Percentiles rank a stretch among this genome's conserved stretches.
These are phyloP conservation scores for Dendrothele bispora DNA, from an alignment of 768 basidiomycete species.

Conservation along the genomic window DNA sequence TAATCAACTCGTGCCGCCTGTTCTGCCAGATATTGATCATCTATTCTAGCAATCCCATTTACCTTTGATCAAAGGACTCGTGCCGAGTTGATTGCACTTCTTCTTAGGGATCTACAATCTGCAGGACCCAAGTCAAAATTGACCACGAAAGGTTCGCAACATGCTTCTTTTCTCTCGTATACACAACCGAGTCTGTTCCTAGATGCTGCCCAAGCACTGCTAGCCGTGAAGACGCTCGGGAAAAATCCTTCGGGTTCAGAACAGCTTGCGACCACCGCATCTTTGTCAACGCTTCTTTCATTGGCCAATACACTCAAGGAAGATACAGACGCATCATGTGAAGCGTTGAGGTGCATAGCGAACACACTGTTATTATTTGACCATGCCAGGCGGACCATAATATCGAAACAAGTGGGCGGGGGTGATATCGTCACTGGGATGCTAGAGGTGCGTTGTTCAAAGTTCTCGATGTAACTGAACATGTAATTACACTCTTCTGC, in stretches of 20 bases:
- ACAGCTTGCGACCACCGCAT: constrained; percentile 52
- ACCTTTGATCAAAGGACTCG: constrained; percentile 49
- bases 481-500: too few relatives aligned
- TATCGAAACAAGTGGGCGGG: constrained; percentile 61
- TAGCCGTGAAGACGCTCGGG: constrained; percentile 74
- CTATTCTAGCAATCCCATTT: constrained; percentile 42
- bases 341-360: constrained; percentile 76
- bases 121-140: constrained; percentile 47
- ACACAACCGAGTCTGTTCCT: constrained; percentile 9
- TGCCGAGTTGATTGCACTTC: constrained; percentile 51
- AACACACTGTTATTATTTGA: constrained; percentile 77
- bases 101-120: constrained; percentile 60
- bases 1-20: constrained; percentile 1
- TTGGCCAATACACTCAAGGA: constrained; percentile 56
- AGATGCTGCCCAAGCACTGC: constrained; percentile 71
- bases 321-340: constrained; percentile 57
- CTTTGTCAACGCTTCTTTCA: constrained; percentile 55
- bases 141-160: constrained; percentile 50
- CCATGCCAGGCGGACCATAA: constrained; percentile 54
- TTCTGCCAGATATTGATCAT: constrained; percentile 1
- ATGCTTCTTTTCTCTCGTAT: background rate
- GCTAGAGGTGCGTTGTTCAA: constrained; percentile 50
- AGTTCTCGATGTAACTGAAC: background rate
- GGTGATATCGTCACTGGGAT: constrained; percentile 55
- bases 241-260: constrained; percentile 68